These are phyloP conservation scores for Cutaneotrichosporon curvatum DNA, from an alignment of 1,284 basidiomycete species.

Conservation along the genomic window DNA sequence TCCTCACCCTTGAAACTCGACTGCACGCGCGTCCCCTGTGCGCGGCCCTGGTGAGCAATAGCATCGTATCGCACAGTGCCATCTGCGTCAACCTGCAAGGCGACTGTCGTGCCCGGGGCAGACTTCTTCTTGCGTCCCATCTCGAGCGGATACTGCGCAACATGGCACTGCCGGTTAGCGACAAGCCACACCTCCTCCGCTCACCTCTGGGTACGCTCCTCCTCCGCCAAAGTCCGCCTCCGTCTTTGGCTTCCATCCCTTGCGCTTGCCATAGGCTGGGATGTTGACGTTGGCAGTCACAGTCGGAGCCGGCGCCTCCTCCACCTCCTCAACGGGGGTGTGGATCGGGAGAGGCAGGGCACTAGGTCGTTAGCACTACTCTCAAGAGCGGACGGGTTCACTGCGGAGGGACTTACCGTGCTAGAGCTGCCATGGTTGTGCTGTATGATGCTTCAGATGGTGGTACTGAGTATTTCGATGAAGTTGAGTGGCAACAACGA, in stretches of 20 bases:
- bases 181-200: too few relatives aligned
- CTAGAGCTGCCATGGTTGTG: slow-evolving; percentile 40
- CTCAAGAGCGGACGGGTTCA: not conserved
- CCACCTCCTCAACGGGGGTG: slow-evolving; percentile 27
- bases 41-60: slow-evolving; percentile 90
- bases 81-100: slow-evolving; percentile 91
- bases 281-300: slow-evolving; percentile 17
- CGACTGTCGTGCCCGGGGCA: slow-evolving; percentile 82
- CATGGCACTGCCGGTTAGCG: slow-evolving; percentile 59
- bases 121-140: slow-evolving; percentile 86
- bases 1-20: slow-evolving; percentile 92
- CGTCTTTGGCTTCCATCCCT: slow-evolving; percentile 75
- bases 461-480: not conserved
- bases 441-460: not conserved
- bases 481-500: slow-evolving; percentile 8
- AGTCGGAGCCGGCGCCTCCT: slow-evolving; percentile 24
- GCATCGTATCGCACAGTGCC: slow-evolving; percentile 96
- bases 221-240: slow-evolving; percentile 86
- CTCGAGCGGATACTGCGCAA: slow-evolving; percentile 93
- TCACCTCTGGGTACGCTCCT: slow-evolving; percentile 80
- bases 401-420: slow-evolving; percentile 35
- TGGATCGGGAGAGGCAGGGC: slow-evolving; percentile 40
- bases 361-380: slow-evolving; percentile 12
- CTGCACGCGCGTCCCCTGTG: slow-evolving; percentile 76
- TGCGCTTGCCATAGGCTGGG: slow-evolving; percentile 66